Base-by-base conservation (phyloP, 2,329 filamentous ascomycete genomes). In the Fusarium hainanense region DNA sequence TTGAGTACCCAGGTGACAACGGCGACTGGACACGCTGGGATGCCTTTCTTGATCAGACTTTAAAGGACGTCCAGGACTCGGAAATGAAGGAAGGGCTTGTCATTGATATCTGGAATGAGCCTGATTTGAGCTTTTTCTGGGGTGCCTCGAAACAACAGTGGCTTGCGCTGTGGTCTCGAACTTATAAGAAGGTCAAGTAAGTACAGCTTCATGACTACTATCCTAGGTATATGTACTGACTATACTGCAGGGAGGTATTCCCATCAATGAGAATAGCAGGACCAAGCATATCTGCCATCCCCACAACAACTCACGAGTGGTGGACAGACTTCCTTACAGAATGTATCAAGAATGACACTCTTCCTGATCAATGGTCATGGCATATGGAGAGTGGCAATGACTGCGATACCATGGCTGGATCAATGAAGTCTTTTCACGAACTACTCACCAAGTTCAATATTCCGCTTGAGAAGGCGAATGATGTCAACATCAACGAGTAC, bases 101-200 rank as follows among this genome's bases (percentile, higher is more conserved):
- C 1, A 74, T 83, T 12, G 85, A 87, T 54, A 81, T 86, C 37
- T 87, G 85, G 85, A 87, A 87, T 58, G 85, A 87, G 74, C 83
- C 85, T 0, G 85, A 87, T 9, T 21, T 71, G 8, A 56, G n/a
- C 6, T 49, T 49, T 11, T 76, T 76, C 43, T 75, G 74, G 74
- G 34, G 28, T 4, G 48, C 66, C 0, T 52, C 68, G 0, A 68
- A 66, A 25, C 55, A 67, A 16, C 74, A 75, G 25, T 75, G 63
- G 49, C 20, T 75, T 3, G 14, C 59, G 2, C 37, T 71, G 1
- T 75, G 73, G 56, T 49, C 63, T 6, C 62, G 69, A 2, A 59
- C 70, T 6, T 64, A 66, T n/a, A 41, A 54, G 2, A 70, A 54
- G 27, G 49, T 75, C 21, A 70, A 68, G 73, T 70, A 11, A 13